phyloP scores from a whole-genome alignment of 768 basidiomycete species.

The Panus rudis region DNA sequence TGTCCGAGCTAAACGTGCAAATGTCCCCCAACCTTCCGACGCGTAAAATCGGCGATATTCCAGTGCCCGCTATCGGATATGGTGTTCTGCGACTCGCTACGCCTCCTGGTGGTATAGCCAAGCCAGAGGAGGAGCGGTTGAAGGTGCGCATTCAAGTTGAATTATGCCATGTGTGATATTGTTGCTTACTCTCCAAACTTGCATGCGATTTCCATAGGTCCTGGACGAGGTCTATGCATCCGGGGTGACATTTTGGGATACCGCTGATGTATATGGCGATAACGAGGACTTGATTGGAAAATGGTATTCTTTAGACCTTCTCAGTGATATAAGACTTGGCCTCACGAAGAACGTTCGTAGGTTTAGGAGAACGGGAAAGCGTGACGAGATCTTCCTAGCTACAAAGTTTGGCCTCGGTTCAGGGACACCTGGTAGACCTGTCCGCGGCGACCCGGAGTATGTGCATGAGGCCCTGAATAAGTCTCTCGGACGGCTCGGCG shows the following conservation, averaged over 20 bases:
- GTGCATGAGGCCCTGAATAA: slow-evolving; percentile 3
- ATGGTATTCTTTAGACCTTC: not conserved
- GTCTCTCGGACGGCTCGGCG: slow-evolving; percentile 8
- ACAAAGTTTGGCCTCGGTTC: slow-evolving; percentile 42
- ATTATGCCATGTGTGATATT: too few species aligned
- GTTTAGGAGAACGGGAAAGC: slow-evolving; percentile 47
- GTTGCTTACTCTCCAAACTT: slow-evolving; percentile 24
- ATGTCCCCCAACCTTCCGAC: too few species aligned
- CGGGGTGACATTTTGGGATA: slow-evolving; percentile 44
- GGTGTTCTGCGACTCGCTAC: slow-evolving; percentile 53
- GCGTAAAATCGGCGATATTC: slow-evolving; percentile 37
- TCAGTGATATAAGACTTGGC: not conserved
- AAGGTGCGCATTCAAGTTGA: slow-evolving; percentile 33
- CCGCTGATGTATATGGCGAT: slow-evolving; percentile 35
- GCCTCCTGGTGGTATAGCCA: slow-evolving; percentile 35
- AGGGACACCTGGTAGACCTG: slow-evolving; percentile 1
- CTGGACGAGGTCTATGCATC: slow-evolving; percentile 34
- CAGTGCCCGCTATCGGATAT: slow-evolving; percentile 48
- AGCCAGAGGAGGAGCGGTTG: slow-evolving; percentile 51
- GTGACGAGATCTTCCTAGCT: slow-evolving; percentile 52
- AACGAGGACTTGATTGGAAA: slow-evolving; percentile 40
- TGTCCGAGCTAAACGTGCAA: too few species aligned
- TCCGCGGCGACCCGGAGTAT: slow-evolving; percentile 7
- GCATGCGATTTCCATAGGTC: slow-evolving; percentile 20
- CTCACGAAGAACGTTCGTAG: slow-evolving; percentile 17